Conservation (phyloP, 352 stramenopile species). For the Phytophthora lateralis region DNA sequence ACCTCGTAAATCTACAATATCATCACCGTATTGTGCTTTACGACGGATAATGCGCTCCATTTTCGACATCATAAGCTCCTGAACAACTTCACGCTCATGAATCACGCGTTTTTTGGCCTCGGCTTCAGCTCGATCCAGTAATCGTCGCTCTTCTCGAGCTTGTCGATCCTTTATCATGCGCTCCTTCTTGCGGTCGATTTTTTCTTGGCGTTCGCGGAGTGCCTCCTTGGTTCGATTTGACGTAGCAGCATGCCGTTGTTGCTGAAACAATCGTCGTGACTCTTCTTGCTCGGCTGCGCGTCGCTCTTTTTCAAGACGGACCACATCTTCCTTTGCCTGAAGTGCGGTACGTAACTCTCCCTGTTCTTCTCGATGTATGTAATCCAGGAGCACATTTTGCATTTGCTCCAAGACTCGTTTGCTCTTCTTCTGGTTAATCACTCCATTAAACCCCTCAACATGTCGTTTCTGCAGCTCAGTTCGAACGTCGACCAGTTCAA, state of each 20-base stretch:
- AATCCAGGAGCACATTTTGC: conserved; percentile 38
- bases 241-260: conserved; percentile 57
- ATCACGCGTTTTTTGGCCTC: conserved; percentile 49
- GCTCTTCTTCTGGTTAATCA: conserved; percentile 14
- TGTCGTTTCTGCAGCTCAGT: conserved; percentile 50
- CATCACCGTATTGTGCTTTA: conserved; percentile 61
- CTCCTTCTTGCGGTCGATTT: conserved; percentile 63
- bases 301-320: conserved; percentile 50
- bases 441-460: conserved; percentile 3
- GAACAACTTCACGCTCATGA: conserved; percentile 54
- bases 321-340: conserved; percentile 59
- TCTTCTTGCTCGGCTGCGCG: conserved; percentile 54
- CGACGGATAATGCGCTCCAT: conserved; percentile 52
- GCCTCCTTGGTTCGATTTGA: conserved; percentile 63
- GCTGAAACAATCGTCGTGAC: conserved; percentile 45
- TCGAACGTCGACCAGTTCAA: conserved; percentile 51
- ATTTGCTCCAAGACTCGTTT: conserved; percentile 31
- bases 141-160: conserved; percentile 54
- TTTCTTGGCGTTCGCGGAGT: conserved; percentile 65
- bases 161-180: conserved; percentile 64
- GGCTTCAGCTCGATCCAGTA: conserved; percentile 43
- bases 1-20: conserved; percentile 49
- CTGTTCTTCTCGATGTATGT: conserved; percentile 48
- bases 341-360: conserved; percentile 56
- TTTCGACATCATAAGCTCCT: conserved; percentile 62